Evolutionary conservation across 192 early-diverging fungal genomes (phyloP).

Genomic region (Rhizophagus prolifer): DNA sequence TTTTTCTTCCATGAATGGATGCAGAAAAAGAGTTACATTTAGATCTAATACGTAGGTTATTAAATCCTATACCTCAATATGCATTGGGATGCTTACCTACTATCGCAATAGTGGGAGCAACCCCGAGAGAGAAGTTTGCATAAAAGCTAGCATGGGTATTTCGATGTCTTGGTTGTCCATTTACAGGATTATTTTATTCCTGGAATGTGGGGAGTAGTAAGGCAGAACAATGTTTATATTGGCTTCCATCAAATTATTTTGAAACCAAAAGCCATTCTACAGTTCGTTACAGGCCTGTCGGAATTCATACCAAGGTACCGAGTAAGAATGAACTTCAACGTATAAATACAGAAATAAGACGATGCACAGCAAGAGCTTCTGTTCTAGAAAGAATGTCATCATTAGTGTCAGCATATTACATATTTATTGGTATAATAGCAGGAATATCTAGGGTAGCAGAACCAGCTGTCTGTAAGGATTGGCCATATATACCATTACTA

Average conservation of each 20-base stretch:
- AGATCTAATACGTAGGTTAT: not conserved
- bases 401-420: conserved; percentile 5
- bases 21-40: too few species aligned
- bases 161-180: not conserved
- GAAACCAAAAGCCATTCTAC: not conserved
- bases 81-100: not conserved
- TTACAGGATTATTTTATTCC: not conserved
- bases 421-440: not conserved
- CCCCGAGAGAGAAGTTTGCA: not conserved
- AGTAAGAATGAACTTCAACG: not conserved
- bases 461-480: not conserved
- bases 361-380: not conserved
- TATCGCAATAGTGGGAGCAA: not conserved
- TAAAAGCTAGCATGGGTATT: not conserved
- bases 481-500: not conserved
- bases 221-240: not conserved
- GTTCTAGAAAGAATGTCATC: not conserved
- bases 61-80: conserved; percentile 3
- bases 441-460: not conserved
- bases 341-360: too few species aligned
- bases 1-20: too few species aligned
- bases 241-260: not conserved
- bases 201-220: not conserved
- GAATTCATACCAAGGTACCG: not conserved
- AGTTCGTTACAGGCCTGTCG: not conserved